These are phyloP conservation scores for Pichia pseudocactophila DNA, from an alignment of 805 yeast species.

Conservation along the genomic window DNA sequence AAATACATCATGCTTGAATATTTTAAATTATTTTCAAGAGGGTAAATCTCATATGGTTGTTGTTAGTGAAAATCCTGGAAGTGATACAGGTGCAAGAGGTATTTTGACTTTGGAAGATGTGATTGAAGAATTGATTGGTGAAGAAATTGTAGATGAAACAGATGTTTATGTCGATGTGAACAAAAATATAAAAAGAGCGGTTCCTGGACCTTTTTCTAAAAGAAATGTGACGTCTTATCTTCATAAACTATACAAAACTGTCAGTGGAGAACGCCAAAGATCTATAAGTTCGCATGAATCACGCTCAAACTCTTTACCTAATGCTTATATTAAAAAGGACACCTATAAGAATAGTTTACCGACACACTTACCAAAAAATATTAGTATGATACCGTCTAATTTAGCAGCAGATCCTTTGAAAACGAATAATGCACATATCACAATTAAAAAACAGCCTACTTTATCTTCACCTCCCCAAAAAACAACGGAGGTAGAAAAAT, in stretches of 20 bases:
- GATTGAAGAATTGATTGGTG: slow-evolving; percentile 96
- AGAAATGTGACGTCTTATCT: slow-evolving; percentile 61
- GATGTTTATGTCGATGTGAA: slow-evolving; percentile 91
- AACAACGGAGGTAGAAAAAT: slow-evolving; percentile 3
- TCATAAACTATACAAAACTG: slow-evolving; percentile 42
- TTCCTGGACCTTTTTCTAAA: slow-evolving; percentile 69
- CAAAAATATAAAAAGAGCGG: slow-evolving; percentile 69
- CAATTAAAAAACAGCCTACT: slow-evolving; percentile 52
- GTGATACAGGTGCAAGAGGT: slow-evolving; percentile 71
- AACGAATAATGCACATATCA: slow-evolving; percentile 56
- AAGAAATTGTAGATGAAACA: slow-evolving; percentile 92
- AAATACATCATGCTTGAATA: slow-evolving; percentile 87
- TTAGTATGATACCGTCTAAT: slow-evolving; percentile 45
- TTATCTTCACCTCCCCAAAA: slow-evolving; percentile 1
- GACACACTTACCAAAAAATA: slow-evolving; percentile 16
- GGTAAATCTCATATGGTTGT: slow-evolving; percentile 97
- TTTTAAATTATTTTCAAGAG: slow-evolving; percentile 92
- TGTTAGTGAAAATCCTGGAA: slow-evolving; percentile 81
- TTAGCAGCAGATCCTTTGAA: slow-evolving; percentile 64
- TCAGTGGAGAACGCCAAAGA: slow-evolving; percentile 1
- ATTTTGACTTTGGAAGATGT: slow-evolving; percentile 93
- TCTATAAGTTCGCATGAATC: slow-evolving; percentile 8
- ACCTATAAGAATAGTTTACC: slow-evolving; percentile 11
- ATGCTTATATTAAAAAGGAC: slow-evolving; percentile 9
- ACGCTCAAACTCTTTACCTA: slow-evolving; percentile 1